Percentiles rank a stretch among this genome's conserved stretches.
phyloP scores from a whole-genome alignment of 441 rosid species.

The Populus hybrid region DNA sequence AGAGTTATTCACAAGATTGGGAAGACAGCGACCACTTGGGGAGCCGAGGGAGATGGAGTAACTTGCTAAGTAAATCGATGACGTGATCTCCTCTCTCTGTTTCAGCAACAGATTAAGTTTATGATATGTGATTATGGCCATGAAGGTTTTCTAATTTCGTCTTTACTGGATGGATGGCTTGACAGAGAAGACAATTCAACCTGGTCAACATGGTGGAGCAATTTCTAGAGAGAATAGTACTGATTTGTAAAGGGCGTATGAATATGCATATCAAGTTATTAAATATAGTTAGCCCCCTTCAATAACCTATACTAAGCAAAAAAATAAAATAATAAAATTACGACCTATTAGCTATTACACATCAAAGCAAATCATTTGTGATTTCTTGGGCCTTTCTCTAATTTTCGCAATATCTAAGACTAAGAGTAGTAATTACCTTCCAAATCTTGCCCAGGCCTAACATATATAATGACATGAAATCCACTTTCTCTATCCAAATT shows the following conservation, averaged over 20 bases:
- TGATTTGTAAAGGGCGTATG: neutral
- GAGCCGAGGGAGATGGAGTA: slow-evolving; percentile 10
- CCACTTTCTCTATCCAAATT: neutral
- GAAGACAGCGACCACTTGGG: slow-evolving; percentile 64
- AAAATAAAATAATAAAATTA: no score
- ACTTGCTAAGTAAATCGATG: neutral
- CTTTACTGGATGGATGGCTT: neutral
- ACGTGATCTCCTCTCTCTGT: neutral
- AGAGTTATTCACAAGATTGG: slow-evolving; percentile 72
- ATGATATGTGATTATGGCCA: neutral
- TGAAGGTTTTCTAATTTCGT: neutral
- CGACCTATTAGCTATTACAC: neutral
- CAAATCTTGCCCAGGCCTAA: neutral
- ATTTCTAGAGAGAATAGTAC: neutral
- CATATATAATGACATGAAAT: neutral
- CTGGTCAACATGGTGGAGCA: neutral
- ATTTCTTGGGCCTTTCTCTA: neutral
- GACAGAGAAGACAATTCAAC: neutral
- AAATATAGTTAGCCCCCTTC: neutral
- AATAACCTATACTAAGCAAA: neutral
- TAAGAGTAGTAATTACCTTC: neutral
- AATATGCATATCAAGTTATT: neutral
- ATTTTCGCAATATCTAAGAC: neutral
- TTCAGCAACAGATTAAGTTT: neutral
- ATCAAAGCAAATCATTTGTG: no score